phyloP scores from a whole-genome alignment of 2,329 filamentous ascomycete genomes.

The Claviceps humidiphila region DNA sequence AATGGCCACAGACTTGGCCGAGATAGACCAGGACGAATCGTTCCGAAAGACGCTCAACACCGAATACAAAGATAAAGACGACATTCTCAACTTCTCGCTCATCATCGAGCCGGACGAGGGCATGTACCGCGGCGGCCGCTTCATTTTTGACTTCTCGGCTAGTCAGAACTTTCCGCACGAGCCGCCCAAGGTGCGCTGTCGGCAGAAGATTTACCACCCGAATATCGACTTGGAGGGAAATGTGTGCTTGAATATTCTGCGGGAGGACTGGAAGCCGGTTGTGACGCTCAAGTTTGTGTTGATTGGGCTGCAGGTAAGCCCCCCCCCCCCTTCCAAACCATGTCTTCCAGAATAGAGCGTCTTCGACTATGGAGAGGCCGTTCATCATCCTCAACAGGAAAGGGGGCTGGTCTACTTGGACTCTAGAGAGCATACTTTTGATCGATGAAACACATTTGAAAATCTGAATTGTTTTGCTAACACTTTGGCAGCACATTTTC shows the following conservation, averaged over 20 bases:
- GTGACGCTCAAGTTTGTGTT: constrained; percentile 94
- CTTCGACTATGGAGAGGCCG: too few relatives aligned
- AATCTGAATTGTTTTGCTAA: constrained; percentile 9
- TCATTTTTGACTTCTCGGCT: constrained; percentile 85
- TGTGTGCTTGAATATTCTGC: constrained; percentile 90
- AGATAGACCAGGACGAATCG: constrained; percentile 41
- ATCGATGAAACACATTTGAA: too few relatives aligned
- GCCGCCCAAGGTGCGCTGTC: constrained; percentile 92
- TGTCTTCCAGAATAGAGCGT: too few relatives aligned
- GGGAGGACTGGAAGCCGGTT: constrained; percentile 98
- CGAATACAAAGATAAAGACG: constrained; percentile 68
- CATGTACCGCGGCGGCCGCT: constrained; percentile 76
- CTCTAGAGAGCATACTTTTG: too few relatives aligned
- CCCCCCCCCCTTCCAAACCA: too few relatives aligned
- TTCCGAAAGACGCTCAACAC: constrained; percentile 71
- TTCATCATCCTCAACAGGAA: too few relatives aligned
- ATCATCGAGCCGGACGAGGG: constrained; percentile 76
- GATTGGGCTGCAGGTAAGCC: constrained; percentile 70
- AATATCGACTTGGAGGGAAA: constrained; percentile 98
- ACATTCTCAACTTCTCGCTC: constrained; percentile 73
- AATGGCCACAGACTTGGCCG: constrained; percentile 52
- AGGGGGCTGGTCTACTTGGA: too few relatives aligned
- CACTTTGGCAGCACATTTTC: constrained; percentile 65
- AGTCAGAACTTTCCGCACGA: constrained; percentile 95
- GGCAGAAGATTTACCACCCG: constrained; percentile 97